Evolutionary conservation across 345 rosid species (phyloP), one percentile per base, ranked within the genome.

Genomic region (Gossypium sturtianum): DNA sequence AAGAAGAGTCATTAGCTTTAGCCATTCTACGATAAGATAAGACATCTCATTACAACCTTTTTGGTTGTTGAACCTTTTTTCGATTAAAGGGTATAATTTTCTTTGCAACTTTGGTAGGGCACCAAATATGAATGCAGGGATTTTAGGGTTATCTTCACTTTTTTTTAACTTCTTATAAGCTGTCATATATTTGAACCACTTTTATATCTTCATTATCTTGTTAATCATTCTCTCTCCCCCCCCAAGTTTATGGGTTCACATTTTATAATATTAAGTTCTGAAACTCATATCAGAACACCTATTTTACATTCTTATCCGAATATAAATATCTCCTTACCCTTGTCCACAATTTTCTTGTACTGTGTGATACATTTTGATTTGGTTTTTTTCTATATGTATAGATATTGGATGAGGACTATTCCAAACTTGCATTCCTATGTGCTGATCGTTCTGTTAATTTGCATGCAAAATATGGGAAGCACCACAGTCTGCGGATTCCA

Each of bases 391-490:
- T 82, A 62, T 41, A 23, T 47, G 12, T 47, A 13, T 67, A 67
- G 71, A 38, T 67, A 23, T 67, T 93, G 91, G 91, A 79, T 57
- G 91, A 88, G 71, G 97, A 91, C 83, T 91, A 84, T 77, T 93
- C 98, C 34, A 95, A 95, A 87, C 94, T 95, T 77, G 98, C 98
- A 47, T 95, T 95, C 73, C 76, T 93, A 69, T 91, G 97, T 73
- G 86, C 97, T 67, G 98, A 95, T 86, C 97, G 97, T 20, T 91
- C 99, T 77, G 78, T 95, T 77, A 71, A 72, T 82, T 85, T 95
- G 66, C 98, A 91, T 74, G 98, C 99, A 70, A 95, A 91, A 80
- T 90, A 93, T 73, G 98, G 98, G 71, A 95, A 91, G 65, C 97
- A 91, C 78, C 79, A 93, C 80, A 86, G 73, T 72, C 83, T 93